Base-by-base conservation (phyloP, 1,284 basidiomycete genomes). In the Stereum hirsutum region DNA sequence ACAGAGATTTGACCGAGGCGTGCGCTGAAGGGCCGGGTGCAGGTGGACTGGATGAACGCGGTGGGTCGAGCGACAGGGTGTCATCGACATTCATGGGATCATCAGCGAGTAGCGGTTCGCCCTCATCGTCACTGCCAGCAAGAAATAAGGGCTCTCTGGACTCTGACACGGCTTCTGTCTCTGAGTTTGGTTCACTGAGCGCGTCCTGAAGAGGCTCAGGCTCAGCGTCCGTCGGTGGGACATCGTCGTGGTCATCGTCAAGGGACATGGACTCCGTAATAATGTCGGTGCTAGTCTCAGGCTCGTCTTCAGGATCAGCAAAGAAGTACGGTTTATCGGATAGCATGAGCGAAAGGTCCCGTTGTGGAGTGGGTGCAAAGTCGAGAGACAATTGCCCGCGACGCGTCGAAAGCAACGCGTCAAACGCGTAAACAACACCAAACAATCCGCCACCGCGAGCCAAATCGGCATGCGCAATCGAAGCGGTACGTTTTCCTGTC, bases 41-140 rank as follows among this genome's bases (percentile, higher is more conserved):
- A 12, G 63, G 66, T 37, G 67, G 59, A 48, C 69, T 74, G 8
- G 69, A 68, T 5, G 66, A 62, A 44, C 68, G 58, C 39, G 59
- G 61, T n/a, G 30, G 15, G 12, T 15, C 33, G 17, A 38, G 49
- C 32, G 41, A 21, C 12, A 42, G 38, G 25, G 37, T 26, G 24
- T 52, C 33, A 19, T 46, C 41, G 37, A 58, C 61, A 35, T 42
- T 34, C 27, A 44, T 39, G 12, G 25, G 31, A 33, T 1, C 37
- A n/a, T 48, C 51, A 1, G 46, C 35, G 7, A 34, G 41, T 15
- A n/a, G 41, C 21, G 36, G 19, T 7, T 37, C 42, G 11, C 75
- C 59, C 23, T 76, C 79, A 28, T 80, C 76, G 35, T 80, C 78
- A 46, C 77, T 80, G 43, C 58, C 59, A 26, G 57, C 56, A 48